phyloP scores from a whole-genome alignment of 2,329 filamentous ascomycete genomes.

The Phialophora expanda region DNA sequence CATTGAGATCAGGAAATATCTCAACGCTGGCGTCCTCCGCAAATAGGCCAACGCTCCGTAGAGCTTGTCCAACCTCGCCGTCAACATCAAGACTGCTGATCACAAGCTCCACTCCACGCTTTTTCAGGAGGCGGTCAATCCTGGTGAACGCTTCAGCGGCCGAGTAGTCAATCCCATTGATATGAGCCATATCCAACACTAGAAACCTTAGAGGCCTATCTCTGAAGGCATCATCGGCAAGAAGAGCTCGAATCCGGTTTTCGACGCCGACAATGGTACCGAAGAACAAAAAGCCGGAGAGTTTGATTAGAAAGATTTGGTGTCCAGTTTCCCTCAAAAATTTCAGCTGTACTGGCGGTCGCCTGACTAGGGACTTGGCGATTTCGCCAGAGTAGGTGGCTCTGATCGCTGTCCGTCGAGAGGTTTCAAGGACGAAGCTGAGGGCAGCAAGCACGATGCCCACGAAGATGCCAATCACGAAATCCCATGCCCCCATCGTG shows the following conservation, averaged over 20 bases:
- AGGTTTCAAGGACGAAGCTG: constrained; percentile 89
- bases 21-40: constrained; percentile 74
- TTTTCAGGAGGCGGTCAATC: constrained; percentile 80
- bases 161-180: constrained; percentile 93
- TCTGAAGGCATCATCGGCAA: constrained; percentile 80
- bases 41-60: constrained; percentile 83
- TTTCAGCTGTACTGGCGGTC: constrained; percentile 85
- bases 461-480: constrained; percentile 89
- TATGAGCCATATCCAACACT: constrained; percentile 84
- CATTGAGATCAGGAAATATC: constrained; percentile 88
- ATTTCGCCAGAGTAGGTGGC: constrained; percentile 89
- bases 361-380: constrained; percentile 87
- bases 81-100: constrained; percentile 81
- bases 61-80: constrained; percentile 74
- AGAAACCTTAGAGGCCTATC: constrained; percentile 84
- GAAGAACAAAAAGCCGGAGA: constrained; percentile 96
- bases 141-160: constrained; percentile 94
- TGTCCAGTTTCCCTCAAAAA: constrained; percentile 84
- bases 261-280: constrained; percentile 97
- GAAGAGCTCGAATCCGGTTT: constrained; percentile 78
- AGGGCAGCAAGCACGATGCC: constrained; percentile 91
- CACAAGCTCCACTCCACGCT: constrained; percentile 78
- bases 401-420: constrained; percentile 83
- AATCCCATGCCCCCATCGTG: constrained; percentile 96
- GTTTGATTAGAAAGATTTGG: constrained; percentile 89